Evolutionary conservation across 2,329 filamentous ascomycete species (phyloP).

Genomic region (Alternaria solani): DNA sequence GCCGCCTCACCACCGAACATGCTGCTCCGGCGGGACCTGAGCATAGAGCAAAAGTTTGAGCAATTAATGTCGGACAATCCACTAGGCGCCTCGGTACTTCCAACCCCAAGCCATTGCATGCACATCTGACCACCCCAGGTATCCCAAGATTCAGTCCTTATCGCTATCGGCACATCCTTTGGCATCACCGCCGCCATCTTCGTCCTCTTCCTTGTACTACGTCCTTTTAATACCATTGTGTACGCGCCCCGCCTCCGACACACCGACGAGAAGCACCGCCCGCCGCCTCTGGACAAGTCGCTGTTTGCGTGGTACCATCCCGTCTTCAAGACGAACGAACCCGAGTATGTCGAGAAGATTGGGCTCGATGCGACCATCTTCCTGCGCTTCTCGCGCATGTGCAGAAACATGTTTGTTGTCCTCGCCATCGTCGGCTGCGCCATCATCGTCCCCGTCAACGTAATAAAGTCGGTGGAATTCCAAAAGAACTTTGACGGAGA

Average conservation of each 20-base stretch:
- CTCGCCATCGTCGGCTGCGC: constrained; percentile 76
- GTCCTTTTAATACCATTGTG: constrained; percentile 89
- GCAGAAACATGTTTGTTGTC: constrained; percentile 83
- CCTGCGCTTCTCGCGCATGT: constrained; percentile 87
- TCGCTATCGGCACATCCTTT: constrained; percentile 81
- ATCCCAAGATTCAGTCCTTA: constrained; percentile 71
- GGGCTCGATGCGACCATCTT: constrained; percentile 93
- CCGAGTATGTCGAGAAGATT: constrained; percentile 78
- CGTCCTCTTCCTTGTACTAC: constrained; percentile 83
- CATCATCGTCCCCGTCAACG: constrained; percentile 83
- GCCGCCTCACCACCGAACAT: constrained; percentile 20
- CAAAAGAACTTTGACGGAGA: constrained; percentile 19
- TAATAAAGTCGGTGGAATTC: constrained; percentile 46
- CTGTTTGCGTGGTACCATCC: constrained; percentile 87
- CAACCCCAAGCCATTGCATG: background rate
- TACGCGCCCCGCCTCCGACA: constrained; percentile 95
- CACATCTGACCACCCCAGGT: constrained; percentile 54
- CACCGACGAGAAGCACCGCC: constrained; percentile 87
- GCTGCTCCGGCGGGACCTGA: constrained; percentile 40
- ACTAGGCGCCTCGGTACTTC: constrained; percentile 34
- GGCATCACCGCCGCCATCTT: constrained; percentile 77
- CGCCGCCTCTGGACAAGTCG: constrained; percentile 85
- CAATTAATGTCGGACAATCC: constrained; percentile 42
- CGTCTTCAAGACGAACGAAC: constrained; percentile 78
- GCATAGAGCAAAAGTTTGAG: constrained; percentile 42